These are phyloP conservation scores for Macrotyloma uniflorum DNA, from an alignment of 306 rosid genomes.

Conservation along the genomic window DNA sequence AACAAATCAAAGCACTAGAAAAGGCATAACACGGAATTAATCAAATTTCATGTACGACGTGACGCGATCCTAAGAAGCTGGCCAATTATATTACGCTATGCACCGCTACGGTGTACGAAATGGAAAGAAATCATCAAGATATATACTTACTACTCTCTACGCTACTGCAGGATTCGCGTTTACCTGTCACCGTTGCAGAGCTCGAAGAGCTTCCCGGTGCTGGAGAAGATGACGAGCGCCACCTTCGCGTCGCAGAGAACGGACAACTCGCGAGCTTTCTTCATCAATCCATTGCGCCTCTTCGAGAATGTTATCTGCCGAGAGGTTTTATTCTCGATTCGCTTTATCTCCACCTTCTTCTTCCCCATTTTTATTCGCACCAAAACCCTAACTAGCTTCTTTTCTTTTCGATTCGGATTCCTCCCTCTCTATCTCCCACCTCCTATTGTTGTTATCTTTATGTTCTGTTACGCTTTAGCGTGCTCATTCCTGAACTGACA, in stretches of 20 bases:
- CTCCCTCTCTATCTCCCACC: background rate
- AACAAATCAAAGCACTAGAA: background rate
- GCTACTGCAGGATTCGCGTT: background rate
- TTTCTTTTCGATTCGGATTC: background rate
- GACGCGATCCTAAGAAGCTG: background rate
- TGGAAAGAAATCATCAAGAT: no score
- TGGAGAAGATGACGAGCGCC: slow-evolving; percentile 27
- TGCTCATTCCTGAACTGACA: no score
- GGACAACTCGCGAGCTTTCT: slow-evolving; percentile 32
- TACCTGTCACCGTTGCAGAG: slow-evolving; percentile 28
- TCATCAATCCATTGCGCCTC: slow-evolving; percentile 36
- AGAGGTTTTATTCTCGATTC: slow-evolving; percentile 30
- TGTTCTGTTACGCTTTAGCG: background rate
- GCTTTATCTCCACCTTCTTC: slow-evolving; percentile 27
- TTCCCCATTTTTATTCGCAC: slow-evolving; percentile 17
- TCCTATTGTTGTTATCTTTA: background rate
- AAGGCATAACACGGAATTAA: background rate
- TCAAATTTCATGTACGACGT: background rate
- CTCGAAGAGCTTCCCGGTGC: slow-evolving; percentile 28
- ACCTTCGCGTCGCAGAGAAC: slow-evolving; percentile 31
- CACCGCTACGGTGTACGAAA: no score
- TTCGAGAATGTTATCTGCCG: slow-evolving; percentile 34
- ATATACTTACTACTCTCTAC: no score
- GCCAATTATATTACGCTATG: no score
- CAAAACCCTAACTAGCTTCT: slow-evolving; percentile 13